A percentile compares a stretch with the other conserved stretches of the same genome.
These are phyloP conservation scores for Fraxinus cuspidata DNA, from an alignment of 257 asterid species.

Conservation along the genomic window DNA sequence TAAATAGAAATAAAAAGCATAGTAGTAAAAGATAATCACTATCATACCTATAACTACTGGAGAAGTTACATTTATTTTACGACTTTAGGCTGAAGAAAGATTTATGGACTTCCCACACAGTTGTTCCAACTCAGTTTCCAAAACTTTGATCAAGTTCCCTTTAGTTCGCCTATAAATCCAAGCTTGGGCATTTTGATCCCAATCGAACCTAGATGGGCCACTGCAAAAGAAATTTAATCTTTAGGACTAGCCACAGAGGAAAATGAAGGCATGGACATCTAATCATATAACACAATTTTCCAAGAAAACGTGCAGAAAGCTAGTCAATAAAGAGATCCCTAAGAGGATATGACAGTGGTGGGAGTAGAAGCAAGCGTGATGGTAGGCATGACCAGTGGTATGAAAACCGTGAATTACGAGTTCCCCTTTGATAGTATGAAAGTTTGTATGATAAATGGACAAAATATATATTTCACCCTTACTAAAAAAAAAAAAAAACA, in stretches of 20 bases:
- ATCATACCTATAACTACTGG: neutral
- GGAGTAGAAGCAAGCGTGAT: neutral
- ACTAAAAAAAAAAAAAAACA: no score
- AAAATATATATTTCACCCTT: no score
- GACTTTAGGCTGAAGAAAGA: slow-evolving; percentile 33
- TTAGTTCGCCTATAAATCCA: slow-evolving; percentile 81
- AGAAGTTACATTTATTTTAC: neutral
- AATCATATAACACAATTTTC: neutral
- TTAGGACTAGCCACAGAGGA: neutral
- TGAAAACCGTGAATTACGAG: no score
- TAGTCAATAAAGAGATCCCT: neutral
- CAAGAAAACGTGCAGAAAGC: neutral
- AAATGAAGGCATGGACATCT: neutral
- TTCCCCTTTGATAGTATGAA: no score
- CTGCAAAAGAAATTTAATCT: slow-evolving; percentile 45
- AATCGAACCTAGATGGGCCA: slow-evolving; percentile 89
- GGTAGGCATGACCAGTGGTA: no score
- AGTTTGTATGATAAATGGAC: no score
- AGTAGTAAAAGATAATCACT: neutral
- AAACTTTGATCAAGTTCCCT: slow-evolving; percentile 42
- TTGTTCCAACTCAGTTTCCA: slow-evolving; percentile 73
- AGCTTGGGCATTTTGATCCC: slow-evolving; percentile 64
- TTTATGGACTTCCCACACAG: slow-evolving; percentile 57
- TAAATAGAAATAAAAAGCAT: neutral
- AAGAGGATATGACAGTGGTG: neutral